phyloP scores from a whole-genome alignment of 1,284 basidiomycete genomes.

The Puccinia coronata region DNA sequence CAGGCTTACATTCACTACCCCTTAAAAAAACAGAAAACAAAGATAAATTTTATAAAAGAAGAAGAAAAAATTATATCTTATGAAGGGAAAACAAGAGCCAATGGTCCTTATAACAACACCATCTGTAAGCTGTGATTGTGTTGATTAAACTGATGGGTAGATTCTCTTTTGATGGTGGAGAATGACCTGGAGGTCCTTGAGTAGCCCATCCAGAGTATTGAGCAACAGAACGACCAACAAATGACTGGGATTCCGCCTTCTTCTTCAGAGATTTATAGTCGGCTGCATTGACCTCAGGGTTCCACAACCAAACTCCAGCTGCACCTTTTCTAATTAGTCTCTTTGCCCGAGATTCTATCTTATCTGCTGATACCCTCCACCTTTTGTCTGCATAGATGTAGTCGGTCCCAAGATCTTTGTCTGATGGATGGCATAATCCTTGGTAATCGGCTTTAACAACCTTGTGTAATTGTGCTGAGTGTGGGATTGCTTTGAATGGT shows the following conservation, averaged over 20 bases:
- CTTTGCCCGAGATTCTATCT: too few species aligned
- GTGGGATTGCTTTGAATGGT: background rate
- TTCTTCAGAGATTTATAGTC: background rate
- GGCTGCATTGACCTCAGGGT: background rate
- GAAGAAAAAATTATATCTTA: background rate
- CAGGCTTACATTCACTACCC: constrained; percentile 18
- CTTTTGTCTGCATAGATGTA: constrained; percentile 1
- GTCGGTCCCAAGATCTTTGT: background rate
- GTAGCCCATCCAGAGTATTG: background rate
- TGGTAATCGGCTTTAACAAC: background rate
- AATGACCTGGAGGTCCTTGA: background rate
- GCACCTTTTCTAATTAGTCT: too few species aligned
- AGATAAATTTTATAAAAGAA: background rate
- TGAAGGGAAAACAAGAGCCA: background rate
- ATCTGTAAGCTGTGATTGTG: background rate
- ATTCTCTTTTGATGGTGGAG: background rate
- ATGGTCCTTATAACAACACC: background rate
- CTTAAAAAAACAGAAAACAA: constrained; percentile 19
- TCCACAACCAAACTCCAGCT: background rate
- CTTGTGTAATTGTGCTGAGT: background rate
- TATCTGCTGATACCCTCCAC: too few species aligned
- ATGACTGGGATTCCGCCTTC: too few species aligned
- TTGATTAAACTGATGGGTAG: background rate
- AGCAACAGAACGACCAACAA: too few species aligned
- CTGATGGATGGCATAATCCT: background rate